phyloP scores from a whole-genome alignment of 331 rosid genomes.

The Spiraea crenata region DNA sequence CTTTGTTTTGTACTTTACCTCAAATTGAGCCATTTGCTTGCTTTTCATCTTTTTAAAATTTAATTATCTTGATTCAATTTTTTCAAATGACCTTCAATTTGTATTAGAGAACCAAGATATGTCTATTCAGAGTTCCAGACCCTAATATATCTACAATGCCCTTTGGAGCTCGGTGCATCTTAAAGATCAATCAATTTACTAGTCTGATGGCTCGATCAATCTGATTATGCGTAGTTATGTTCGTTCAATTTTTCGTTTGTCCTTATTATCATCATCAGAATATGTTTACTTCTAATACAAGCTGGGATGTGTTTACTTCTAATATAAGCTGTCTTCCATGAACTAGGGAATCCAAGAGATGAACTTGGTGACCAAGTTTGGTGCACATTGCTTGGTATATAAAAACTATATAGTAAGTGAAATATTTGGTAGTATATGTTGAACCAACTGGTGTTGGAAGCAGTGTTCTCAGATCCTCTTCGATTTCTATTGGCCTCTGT shows the following conservation, averaged over 20 bases:
- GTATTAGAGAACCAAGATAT: neutral
- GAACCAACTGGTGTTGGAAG: conserved; percentile 9
- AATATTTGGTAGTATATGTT: neutral
- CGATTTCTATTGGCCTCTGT: neutral
- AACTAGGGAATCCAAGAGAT: conserved; percentile 10
- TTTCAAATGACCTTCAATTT: neutral
- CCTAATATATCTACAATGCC: too few species aligned
- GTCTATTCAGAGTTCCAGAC: neutral
- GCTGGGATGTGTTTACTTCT: neutral
- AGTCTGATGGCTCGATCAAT: too few species aligned
- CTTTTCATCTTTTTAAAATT: too few species aligned
- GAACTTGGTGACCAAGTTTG: conserved; percentile 19
- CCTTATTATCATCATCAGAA: too few species aligned
- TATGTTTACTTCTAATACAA: neutral
- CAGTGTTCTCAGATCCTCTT: conserved; percentile 2
- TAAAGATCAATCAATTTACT: too few species aligned
- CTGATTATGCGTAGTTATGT: too few species aligned
- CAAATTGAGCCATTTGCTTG: neutral
- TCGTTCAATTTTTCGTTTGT: too few species aligned
- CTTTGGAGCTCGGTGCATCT: too few species aligned
- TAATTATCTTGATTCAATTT: neutral
- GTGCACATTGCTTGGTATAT: neutral
- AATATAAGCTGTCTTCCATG: conserved; percentile 15
- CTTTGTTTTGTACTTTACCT: neutral
- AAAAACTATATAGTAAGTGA: neutral